Evolutionary conservation across 805 yeast species (phyloP), one percentile per base, ranked within the genome.

Genomic region (Candida incommunis): DNA sequence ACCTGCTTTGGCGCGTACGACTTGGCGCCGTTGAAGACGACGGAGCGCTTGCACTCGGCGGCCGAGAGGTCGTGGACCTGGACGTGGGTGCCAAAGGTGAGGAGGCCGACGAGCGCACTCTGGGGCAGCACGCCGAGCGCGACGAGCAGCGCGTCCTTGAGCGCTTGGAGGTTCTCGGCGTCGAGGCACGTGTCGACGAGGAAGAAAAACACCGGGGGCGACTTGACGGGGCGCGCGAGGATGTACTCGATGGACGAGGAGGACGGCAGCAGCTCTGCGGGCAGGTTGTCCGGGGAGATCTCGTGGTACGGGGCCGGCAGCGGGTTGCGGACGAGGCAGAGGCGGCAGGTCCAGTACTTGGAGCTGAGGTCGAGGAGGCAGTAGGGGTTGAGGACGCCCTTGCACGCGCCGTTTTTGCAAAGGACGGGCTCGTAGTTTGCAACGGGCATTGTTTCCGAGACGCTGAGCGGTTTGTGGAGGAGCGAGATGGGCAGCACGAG

Each of bases 131-230:
- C 66, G 43, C 83, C 74, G 51, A 88, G 69, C 1, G 94, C 78
- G 46, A 82, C 73, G 43, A 84, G 74, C 55, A 87, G 69, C 18
- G 90, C 72, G 53, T 86, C 94, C 58, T 83, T 87, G 62, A 88
- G 70, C 1, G 94, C 83, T 58, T 78, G 75, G 56, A 88, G 68
- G 58, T 84, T 85, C 54, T 86, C 96, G 43, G 74, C 78, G 55
- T 87, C 94, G 62, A 86, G 87, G 59, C 95, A 85, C 47, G 86
- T 68, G 64, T 88, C 97, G 51, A 88, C 78, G 26, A 85, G 85
- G 56, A 82, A 83, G 45, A 86, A 66, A 61, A 85, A 88, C 41
- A 86, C 74, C n/a, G 96, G 96, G 3, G 95, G 94, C 42, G 75
- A 70, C 50, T 73, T 79, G 18, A 79, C 84, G 2, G 90, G 87